Evolutionary conservation across 1,284 basidiomycete species (phyloP), one percentile per base, ranked within the genome.

Genomic region (Leccinum colubrinum): DNA sequence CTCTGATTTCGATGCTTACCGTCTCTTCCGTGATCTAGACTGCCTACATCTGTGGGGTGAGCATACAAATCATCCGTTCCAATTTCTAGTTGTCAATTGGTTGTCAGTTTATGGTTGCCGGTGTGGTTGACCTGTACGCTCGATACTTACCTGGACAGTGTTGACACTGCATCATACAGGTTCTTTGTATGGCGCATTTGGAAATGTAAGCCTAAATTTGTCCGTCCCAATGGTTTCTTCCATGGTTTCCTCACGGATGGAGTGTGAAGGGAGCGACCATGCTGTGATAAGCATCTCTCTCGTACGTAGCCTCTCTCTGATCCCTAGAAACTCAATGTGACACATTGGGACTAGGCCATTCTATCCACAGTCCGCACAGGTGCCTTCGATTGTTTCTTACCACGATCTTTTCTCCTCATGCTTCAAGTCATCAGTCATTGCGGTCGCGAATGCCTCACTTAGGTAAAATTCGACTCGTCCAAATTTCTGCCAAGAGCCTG

Each of bases 101-200:
- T 20, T 3, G 27, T n/a, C n/a, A 64, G 62, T 63, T 59, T 25
- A 1, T 55, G 1, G 62, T 63, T 3, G 62, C 48, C 1, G 55
- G 37, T 41, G 12, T 37, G 4, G 62, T 63, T 7, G 55, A 64
- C 20, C 17, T 61, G 63, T 65, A 20, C 4, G 63, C 25, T 33
- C 7, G 27, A 33, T 27, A 33, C 17, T 20, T 51, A 20, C 14
- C 37, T 37, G 56, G 33, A 39, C 2, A 15, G n/a, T 14, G 35
- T 46, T 56, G 9, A 64, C 11, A 8, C 12, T 17, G 11, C 15
- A 6, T 27, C 39, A 20, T 33, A 20, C 27, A 64, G 59, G 22
- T 57, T 64, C 52, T 61, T 65, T 9, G 39, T 64, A 25, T 64
- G 63, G 63, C 63, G 63, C 30, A 61, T 64, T 25, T 64, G 63